Evolutionary conservation across 495 filamentous ascomycete species (phyloP).

Genomic region (Aspergillus avenaceus): DNA sequence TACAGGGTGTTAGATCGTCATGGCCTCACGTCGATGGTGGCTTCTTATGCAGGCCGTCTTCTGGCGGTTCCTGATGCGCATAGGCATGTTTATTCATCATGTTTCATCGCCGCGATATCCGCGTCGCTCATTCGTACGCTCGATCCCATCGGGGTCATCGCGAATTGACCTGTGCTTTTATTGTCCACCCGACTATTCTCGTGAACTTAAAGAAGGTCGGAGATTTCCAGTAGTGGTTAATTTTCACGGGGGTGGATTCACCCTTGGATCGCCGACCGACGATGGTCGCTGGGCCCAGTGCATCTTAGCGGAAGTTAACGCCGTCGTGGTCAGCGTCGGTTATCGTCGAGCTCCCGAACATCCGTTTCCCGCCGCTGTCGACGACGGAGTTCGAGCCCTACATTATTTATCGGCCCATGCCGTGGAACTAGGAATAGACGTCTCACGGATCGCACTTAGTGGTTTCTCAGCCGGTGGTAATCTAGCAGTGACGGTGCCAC

Average conservation of each 20-base stretch:
- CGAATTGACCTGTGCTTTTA: conserved; percentile 74
- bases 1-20: conserved; percentile 2
- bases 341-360: conserved; percentile 76
- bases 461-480: conserved; percentile 91
- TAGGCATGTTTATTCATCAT: conserved; percentile 76
- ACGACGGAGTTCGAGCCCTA: conserved; percentile 70
- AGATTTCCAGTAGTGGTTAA: conserved; percentile 62
- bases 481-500: conserved; percentile 72
- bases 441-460: conserved; percentile 62
- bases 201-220: conserved; percentile 31
- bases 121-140: conserved; percentile 59
- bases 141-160: conserved; percentile 57
- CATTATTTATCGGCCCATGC: conserved; percentile 61
- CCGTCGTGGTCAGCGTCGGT: conserved; percentile 65
- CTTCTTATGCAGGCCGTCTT: conserved; percentile 67
- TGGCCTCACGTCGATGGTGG: conserved; percentile 58
- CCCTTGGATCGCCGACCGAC: conserved; percentile 64
- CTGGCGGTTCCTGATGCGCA: conserved; percentile 73
- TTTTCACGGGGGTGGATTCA: conserved; percentile 78
- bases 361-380: conserved; percentile 72
- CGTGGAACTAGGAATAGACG: conserved; percentile 51
- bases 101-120: conserved; percentile 65
- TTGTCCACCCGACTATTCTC: conserved; percentile 59
- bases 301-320: conserved; percentile 51
- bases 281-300: conserved; percentile 65